Evolutionary conservation across 2,329 filamentous ascomycete species (phyloP).

Genomic region (Fusarium sp.): DNA sequence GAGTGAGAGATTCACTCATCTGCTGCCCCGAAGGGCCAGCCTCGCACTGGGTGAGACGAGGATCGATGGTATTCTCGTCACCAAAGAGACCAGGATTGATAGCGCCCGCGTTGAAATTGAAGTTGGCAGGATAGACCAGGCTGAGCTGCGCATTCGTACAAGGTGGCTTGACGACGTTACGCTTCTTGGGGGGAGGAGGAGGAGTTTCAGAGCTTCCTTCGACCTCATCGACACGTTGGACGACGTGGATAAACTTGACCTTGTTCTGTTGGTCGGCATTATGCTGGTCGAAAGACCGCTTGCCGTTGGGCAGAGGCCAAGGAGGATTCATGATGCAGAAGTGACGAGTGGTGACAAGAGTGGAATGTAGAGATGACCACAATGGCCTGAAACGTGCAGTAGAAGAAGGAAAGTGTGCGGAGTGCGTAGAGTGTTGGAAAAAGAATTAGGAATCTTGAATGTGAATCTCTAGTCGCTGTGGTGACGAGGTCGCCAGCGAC

Average conservation of each 20-base stretch:
- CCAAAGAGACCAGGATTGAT: not conserved
- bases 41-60: not conserved
- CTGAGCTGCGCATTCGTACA: not conserved
- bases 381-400: not conserved
- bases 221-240: not conserved
- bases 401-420: not conserved
- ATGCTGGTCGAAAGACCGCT: not conserved
- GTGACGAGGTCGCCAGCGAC: not conserved
- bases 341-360: not conserved
- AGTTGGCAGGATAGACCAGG: accelerated
- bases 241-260: no score
- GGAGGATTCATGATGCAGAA: not conserved
- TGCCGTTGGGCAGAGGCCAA: not conserved
- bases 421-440: not conserved
- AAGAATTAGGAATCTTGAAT: not conserved
- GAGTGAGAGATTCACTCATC: not conserved
- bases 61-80: not conserved
- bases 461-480: not conserved
- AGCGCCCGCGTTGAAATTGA: not conserved
- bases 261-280: not conserved
- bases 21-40: not conserved
- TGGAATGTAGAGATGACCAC: not conserved
- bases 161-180: not conserved
- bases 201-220: not conserved
- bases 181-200: not conserved